phyloP scores from a whole-genome alignment of 148 eudicot genomes.

The Heliosperma pusillum region DNA sequence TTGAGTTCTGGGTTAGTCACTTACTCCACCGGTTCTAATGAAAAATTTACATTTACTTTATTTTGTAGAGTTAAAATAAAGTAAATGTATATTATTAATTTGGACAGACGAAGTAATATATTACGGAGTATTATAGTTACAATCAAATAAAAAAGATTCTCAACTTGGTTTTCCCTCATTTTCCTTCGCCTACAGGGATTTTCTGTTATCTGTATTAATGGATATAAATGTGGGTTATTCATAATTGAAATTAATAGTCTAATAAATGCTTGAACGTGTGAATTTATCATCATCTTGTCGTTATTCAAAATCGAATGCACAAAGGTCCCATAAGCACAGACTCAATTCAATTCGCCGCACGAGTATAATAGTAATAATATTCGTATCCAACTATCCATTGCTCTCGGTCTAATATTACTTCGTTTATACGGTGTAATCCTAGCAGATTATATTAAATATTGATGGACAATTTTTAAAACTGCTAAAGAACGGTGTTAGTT shows the following conservation, averaged over 20 bases:
- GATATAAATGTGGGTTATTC: not conserved
- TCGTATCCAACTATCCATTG: not conserved
- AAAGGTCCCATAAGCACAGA: not conserved
- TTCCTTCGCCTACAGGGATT: not conserved
- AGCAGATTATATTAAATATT: not conserved
- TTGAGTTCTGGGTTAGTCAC: no score
- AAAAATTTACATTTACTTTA: no score
- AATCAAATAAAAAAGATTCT: no score
- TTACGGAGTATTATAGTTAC: no score
- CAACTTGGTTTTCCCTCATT: not conserved
- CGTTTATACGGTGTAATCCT: not conserved
- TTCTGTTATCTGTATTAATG: not conserved
- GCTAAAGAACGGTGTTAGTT: no score
- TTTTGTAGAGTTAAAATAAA: no score
- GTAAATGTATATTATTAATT: no score
- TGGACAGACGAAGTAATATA: no score
- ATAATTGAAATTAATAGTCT: constrained; percentile 13
- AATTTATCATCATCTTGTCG: constrained; percentile 26
- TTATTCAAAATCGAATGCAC: constrained; percentile 9
- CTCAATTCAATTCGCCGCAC: constrained; percentile 20
- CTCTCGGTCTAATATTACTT: not conserved
- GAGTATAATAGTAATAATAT: not conserved
- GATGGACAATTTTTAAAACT: no score
- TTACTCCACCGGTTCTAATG: no score
- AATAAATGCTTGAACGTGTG: constrained; percentile 38